Conservation (phyloP, 2,329 filamentous ascomycete genomes). For the Spiromastix sp. region DNA sequence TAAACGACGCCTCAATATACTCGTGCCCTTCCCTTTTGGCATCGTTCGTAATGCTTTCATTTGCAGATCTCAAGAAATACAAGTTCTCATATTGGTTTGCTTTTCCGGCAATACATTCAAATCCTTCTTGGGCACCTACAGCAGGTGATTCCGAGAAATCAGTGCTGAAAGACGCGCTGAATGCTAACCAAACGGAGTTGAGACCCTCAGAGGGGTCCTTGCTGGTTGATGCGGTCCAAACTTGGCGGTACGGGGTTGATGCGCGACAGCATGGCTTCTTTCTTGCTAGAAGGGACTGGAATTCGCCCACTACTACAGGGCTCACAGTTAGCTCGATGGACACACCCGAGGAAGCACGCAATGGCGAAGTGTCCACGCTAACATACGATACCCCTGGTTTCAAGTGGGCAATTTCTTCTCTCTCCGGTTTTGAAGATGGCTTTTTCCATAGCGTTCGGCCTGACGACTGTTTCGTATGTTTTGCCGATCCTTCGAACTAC, state of each 20-base stretch:
- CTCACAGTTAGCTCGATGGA: conserved; percentile 9
- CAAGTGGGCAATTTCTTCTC: conserved; percentile 64
- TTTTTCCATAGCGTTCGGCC: conserved; percentile 68
- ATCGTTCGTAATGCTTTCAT: conserved; percentile 82
- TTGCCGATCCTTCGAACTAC: conserved; percentile 90
- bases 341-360: conserved; percentile 14
- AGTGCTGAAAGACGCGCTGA: conserved; percentile 1
- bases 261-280: conserved; percentile 88
- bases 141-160: conserved; percentile 16
- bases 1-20: conserved; percentile 92
- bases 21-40: conserved; percentile 84
- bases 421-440: conserved; percentile 70
- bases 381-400: conserved; percentile 51
- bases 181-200: conserved; percentile 35
- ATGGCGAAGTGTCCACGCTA: conserved; percentile 37
- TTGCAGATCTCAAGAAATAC: conserved; percentile 94
- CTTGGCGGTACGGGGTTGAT: conserved; percentile 77
- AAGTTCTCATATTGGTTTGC: conserved; percentile 98
- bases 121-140: conserved; percentile 65
- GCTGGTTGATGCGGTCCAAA: conserved; percentile 73
- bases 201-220: conserved; percentile 60
- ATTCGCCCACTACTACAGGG: conserved; percentile 2
- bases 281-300: conserved; percentile 65
- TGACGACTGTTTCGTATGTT: conserved; percentile 74
- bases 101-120: conserved; percentile 85